phyloP scores from a whole-genome alignment of 305 asterid genomes.

The Coffea humblotiana region DNA sequence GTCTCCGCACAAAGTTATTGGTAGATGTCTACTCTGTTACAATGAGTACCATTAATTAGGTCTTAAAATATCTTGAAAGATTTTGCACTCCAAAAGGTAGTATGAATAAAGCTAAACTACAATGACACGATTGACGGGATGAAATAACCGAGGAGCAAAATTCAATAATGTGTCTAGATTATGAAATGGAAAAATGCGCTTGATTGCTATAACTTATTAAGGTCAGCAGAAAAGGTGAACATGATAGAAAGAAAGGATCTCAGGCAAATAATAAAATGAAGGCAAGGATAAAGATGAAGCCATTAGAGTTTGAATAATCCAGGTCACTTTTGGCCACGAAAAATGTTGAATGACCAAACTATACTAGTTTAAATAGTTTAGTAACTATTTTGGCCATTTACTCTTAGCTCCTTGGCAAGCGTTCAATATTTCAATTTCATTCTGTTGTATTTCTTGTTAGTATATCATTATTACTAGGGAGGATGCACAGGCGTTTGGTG shows the following conservation, averaged over 20 bases:
- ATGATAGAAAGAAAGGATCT: not conserved
- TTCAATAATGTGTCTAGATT: not conserved
- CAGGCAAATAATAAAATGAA: not conserved
- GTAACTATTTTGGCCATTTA: no score
- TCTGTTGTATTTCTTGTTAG: no score
- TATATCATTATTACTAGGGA: no score
- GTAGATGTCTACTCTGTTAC: no score
- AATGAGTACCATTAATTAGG: no score
- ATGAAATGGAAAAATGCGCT: not conserved
- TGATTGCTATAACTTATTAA: not conserved
- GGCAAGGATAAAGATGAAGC: constrained; percentile 21
- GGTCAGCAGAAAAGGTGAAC: not conserved
- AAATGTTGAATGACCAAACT: no score
- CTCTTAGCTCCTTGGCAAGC: no score
- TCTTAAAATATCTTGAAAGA: not conserved
- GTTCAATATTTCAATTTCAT: no score
- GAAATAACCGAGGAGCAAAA: not conserved
- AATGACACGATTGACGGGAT: not conserved
- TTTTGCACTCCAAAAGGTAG: not conserved
- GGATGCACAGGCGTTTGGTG: no score
- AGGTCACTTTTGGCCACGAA: constrained; percentile 5
- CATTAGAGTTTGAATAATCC: constrained; percentile 19
- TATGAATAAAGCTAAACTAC: not conserved
- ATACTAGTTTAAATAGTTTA: no score
- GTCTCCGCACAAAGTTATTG: no score